phyloP scores from a whole-genome alignment of 2,329 filamentous ascomycete genomes.

The Cladophialophora yegresii region DNA sequence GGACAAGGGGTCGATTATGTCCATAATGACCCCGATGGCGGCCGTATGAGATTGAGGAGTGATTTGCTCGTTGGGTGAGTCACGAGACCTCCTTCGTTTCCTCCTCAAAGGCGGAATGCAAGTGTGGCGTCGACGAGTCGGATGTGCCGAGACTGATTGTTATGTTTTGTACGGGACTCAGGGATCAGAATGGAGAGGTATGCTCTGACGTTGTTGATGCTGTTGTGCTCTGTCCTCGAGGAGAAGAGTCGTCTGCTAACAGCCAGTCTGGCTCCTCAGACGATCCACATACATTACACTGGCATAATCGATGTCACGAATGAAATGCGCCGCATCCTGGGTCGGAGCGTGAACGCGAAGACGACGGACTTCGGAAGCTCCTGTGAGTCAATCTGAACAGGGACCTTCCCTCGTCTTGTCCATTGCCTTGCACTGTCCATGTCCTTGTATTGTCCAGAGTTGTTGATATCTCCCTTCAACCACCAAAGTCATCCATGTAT shows the following conservation, averaged over 20 bases:
- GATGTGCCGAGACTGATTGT: slow-evolving; percentile 6
- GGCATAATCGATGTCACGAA: slow-evolving; percentile 44
- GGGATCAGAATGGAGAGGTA: slow-evolving; percentile 42
- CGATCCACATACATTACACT: slow-evolving; percentile 47
- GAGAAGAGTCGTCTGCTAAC: background rate
- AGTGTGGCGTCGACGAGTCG: background rate
- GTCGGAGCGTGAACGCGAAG: slow-evolving; percentile 39
- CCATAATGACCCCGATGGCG: slow-evolving; percentile 45
- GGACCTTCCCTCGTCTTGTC: background rate
- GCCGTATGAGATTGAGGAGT: slow-evolving; percentile 46
- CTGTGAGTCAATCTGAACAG: slow-evolving; percentile 40
- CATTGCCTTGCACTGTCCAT: background rate
- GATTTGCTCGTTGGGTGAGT: slow-evolving; percentile 46
- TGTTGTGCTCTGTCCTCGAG: no score
- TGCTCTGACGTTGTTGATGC: slow-evolving; percentile 15
- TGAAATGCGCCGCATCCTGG: slow-evolving; percentile 41
- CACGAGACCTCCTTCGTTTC: background rate
- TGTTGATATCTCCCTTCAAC: background rate
- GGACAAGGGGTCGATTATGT: slow-evolving; percentile 49
- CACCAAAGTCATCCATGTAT: slow-evolving; percentile 42
- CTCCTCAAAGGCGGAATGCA: background rate
- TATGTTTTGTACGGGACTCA: slow-evolving; percentile 22
- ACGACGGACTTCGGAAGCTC: slow-evolving; percentile 45
- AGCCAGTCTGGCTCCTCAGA: slow-evolving; percentile 28
- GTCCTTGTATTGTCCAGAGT: background rate